Evolutionary conservation across 495 filamentous ascomycete species (phyloP), one percentile per base, ranked within the genome.

Genomic region (Aspergillus hancockii): DNA sequence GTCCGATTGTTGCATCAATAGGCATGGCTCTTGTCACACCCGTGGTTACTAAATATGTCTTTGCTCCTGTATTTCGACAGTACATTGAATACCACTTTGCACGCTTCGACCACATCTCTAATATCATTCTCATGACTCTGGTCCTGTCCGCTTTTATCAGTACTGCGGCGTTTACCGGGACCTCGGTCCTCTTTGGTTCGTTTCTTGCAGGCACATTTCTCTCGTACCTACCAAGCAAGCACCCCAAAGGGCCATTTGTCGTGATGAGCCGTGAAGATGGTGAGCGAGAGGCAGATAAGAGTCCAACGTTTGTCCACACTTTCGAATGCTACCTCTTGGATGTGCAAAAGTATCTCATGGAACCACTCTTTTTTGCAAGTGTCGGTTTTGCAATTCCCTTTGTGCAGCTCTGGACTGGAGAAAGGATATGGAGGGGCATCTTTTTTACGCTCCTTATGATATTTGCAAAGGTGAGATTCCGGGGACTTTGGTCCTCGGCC

Each of bases 301-400:
- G 68, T 40, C 71, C 71, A 1, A 74, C 66, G 0, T 74, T 74
- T 31, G 55, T 70, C 14, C 70, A 74, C 52, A 74, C 71, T 0
- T 74, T 74, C 56, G 70, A 74, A 58, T 40, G 49, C 9, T 74
- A 74, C 36, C 54, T 74, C 1, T 10, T 71, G 12, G 68, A 54
- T 4, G 64, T 77, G 0, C 76, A 85, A n/a, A 49, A 75, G 19
- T 79, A 75, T 46, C 69, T 91, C 5, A 79, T 93, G 22, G 82
- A 85, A 51, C 88, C 89, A 0, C 79, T 90, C 54, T 92, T 93
- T 74, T 93, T 93, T 62, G 81, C 79, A 31, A 75, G 78, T 64
- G 85, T 92, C 31, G 88, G 90, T 1, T 91, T 92, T 61, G 85
- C 88, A 0, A 88, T 93, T 23, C 89, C 90, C 0, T 86, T 92